Percentiles rank a stretch among this genome's conserved stretches.
These are phyloP conservation scores for Pistacia atlantica DNA, from an alignment of 345 rosid genomes.

Conservation along the genomic window DNA sequence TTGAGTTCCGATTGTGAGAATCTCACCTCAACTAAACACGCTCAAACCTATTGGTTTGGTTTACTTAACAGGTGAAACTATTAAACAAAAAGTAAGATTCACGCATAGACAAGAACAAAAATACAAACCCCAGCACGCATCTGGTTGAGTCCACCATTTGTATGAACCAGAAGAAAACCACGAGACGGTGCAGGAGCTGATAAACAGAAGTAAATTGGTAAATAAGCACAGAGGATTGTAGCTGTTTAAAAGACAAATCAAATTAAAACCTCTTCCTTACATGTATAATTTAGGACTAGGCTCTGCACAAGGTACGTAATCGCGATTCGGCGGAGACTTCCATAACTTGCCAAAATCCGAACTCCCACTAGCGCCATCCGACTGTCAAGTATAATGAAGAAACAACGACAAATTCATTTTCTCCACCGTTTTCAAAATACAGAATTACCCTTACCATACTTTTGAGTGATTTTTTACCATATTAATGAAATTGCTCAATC, in stretches of 20 bases:
- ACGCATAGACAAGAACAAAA: conserved; percentile 10
- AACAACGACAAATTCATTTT: conserved; percentile 22
- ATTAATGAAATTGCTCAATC: no score
- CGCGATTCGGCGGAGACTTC: conserved; percentile 74
- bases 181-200: conserved; percentile 55
- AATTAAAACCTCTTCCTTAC: conserved; percentile 38
- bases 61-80: not conserved
- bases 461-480: no score
- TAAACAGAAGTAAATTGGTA: conserved; percentile 16
- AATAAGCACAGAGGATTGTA: not conserved
- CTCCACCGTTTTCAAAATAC: no score
- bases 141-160: conserved; percentile 97
- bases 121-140: conserved; percentile 90
- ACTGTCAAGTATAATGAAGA: conserved; percentile 95
- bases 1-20: no score
- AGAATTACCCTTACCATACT: no score
- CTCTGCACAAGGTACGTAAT: conserved; percentile 61
- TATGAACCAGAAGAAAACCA: conserved; percentile 83
- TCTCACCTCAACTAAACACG: no score
- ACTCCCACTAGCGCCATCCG: conserved; percentile 46
- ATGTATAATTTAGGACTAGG: conserved; percentile 53
- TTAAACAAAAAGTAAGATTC: conserved; percentile 1
- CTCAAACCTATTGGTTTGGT: no score
- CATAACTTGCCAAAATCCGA: conserved; percentile 59
- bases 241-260: not conserved